Percentiles rank a stretch among this genome's conserved stretches.
Evolutionary conservation across 306 rosid species (phyloP).

Genomic region (Vigna unguiculata): DNA sequence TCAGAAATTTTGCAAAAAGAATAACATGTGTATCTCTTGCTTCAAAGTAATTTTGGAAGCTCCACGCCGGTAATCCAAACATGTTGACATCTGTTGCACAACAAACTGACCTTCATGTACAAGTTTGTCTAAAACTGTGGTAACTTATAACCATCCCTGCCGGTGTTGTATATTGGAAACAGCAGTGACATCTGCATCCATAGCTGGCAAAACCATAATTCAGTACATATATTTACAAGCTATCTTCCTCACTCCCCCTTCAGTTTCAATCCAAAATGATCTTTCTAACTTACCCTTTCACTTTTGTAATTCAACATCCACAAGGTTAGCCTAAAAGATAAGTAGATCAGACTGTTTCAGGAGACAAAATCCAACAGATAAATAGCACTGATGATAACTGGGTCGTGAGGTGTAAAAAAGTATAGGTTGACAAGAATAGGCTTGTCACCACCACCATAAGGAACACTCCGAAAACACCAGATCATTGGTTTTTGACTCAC

Average conservation of each 20-base stretch:
- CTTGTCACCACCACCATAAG: background rate
- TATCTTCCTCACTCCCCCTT: background rate
- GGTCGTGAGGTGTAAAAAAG: background rate
- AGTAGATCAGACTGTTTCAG: background rate
- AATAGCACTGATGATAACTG: background rate
- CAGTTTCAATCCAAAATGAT: background rate
- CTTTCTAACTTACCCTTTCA: background rate
- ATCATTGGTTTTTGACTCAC: background rate
- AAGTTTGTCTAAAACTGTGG: background rate
- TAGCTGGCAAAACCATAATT: constrained; percentile 1
- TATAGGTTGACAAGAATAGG: constrained; percentile 1
- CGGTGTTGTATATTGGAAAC: background rate
- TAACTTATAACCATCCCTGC: background rate
- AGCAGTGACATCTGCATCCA: constrained; percentile 4
- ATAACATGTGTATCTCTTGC: background rate
- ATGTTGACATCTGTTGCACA: background rate
- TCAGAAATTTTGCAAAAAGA: background rate
- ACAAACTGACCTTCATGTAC: constrained; percentile 6
- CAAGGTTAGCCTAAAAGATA: constrained; percentile 10
- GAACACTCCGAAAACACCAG: background rate
- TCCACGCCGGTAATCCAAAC: background rate
- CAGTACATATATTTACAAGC: constrained; percentile 13
- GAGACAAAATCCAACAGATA: background rate
- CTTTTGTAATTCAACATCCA: background rate
- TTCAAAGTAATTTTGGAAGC: background rate